Base-by-base conservation (phyloP, 371 early-diverging fungal species). In the Circinella minor region DNA sequence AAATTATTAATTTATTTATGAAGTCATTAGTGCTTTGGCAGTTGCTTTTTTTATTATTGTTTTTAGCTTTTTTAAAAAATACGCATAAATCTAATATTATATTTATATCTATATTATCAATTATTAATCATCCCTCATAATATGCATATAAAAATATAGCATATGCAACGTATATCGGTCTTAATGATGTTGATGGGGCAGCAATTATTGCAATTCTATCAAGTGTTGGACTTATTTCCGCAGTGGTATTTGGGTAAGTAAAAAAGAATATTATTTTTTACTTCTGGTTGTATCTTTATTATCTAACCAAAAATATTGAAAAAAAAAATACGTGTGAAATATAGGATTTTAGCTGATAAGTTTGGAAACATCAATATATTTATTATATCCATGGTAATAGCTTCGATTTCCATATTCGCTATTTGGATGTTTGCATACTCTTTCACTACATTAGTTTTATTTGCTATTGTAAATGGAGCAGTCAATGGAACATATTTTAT, bases 371-470 rank as follows among this genome's bases (percentile, higher is more conserved):
- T 54, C 15, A 54, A 54, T 15, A 54, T 18, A 6, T 15, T n/a
- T 54, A 54, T 54, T 15, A 54, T 54, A n/a, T 54, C n/a, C 15
- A 54, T 54, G 54, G 54, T 54, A 54, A 18, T 54, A n/a, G 15
- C 54, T 54, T n/a, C 54, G 14, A 18, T 54, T 54, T n/a, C 54
- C 6, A 15, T 15, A 6, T 13, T 15, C 14, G 6, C 15, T 18
- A 15, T n/a, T 54, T 54, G 54, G 54, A n/a, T 54, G 15, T 54
- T 54, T 54, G 54, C 54, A 18, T n/a, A 15, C 15, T 13, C n/a
- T 13, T 54, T 54, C 15, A 13, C 54, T 13, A n/a, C 54, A 13
- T 6, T 54, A 6, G 15, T 54, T 15, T 13, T 54, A 2, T 54
- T 13, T 54, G 54, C 54, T 6, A 18, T 54, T 15, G 8, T 54